phyloP scores from a whole-genome alignment of 495 filamentous ascomycete species.

The Physcia stellaris region DNA sequence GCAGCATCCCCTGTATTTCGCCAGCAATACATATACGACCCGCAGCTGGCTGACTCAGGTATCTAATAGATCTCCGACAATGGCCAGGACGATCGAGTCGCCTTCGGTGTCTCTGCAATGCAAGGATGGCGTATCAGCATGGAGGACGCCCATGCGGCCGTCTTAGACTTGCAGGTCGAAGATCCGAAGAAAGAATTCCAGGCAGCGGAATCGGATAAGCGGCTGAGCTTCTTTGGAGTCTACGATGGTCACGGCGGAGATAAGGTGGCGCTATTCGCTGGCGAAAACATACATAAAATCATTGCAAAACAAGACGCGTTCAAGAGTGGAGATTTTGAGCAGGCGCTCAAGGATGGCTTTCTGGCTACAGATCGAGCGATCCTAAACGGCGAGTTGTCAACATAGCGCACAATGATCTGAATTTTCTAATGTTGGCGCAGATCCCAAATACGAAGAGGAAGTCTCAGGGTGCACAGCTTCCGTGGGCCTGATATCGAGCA shows the following conservation, averaged over 20 bases:
- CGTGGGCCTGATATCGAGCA: slow-evolving; percentile 70
- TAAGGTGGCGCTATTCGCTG: slow-evolving; percentile 86
- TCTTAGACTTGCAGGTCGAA: slow-evolving; percentile 73
- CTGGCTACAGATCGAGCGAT: slow-evolving; percentile 92
- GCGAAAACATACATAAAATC: slow-evolving; percentile 87
- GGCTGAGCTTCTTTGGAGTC: slow-evolving; percentile 91
- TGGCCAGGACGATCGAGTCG: slow-evolving; percentile 82
- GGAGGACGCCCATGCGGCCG: slow-evolving; percentile 86
- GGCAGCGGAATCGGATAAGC: slow-evolving; percentile 47
- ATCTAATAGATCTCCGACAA: slow-evolving; percentile 67
- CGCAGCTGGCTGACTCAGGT: too few relatives aligned
- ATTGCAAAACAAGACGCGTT: slow-evolving; percentile 88
- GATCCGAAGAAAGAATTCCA: slow-evolving; percentile 41
- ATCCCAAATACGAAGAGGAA: slow-evolving; percentile 92
- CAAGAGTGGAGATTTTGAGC: slow-evolving; percentile 79
- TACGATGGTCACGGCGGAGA: slow-evolving; percentile 97
- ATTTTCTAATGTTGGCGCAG: slow-evolving; percentile 30
- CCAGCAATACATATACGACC: too few relatives aligned
- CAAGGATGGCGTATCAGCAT: slow-evolving; percentile 99
- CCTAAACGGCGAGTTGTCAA: slow-evolving; percentile 57
- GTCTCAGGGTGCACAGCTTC: slow-evolving; percentile 96
- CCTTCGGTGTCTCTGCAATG: slow-evolving; percentile 95
- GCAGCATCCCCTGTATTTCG: too few relatives aligned
- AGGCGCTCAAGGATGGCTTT: slow-evolving; percentile 94
- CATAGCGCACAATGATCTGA: not conserved